A percentile compares a stretch with the other conserved stretches of the same genome.
phyloP scores from a whole-genome alignment of 306 rosid species.

The Comarum palustre region DNA sequence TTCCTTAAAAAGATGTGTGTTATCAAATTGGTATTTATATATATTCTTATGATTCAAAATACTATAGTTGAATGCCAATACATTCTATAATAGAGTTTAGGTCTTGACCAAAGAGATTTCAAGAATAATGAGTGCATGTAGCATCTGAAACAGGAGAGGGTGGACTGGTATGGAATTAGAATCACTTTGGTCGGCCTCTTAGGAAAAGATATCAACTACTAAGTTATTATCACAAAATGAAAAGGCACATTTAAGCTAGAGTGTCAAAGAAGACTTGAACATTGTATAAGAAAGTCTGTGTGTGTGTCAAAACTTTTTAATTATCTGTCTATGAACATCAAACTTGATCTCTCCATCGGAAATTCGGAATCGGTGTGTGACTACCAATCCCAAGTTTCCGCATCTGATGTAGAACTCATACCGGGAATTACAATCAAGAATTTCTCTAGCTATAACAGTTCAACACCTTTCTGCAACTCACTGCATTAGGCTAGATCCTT shows the following conservation, averaged over 20 bases:
- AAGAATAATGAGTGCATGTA: slow-evolving; percentile 28
- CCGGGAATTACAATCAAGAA: background rate
- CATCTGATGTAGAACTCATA: background rate
- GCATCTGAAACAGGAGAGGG: slow-evolving; percentile 46
- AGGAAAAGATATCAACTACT: slow-evolving; percentile 38
- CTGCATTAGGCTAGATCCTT: background rate
- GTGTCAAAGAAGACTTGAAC: slow-evolving; percentile 54
- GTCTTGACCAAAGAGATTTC: slow-evolving; percentile 6
- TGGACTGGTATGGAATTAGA: slow-evolving; percentile 78
- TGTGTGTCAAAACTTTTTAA: background rate
- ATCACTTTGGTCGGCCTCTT: slow-evolving; percentile 95
- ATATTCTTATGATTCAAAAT: slow-evolving; percentile 9
- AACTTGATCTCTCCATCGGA: background rate
- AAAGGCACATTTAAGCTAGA: slow-evolving; percentile 30
- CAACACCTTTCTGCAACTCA: background rate
- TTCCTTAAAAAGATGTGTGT: background rate
- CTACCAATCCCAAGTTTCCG: background rate
- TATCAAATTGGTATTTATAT: background rate
- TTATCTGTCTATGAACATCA: background rate
- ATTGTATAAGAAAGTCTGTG: background rate
- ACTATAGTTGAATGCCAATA: slow-evolving; percentile 1
- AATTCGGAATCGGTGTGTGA: background rate
- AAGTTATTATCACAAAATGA: slow-evolving; percentile 20
- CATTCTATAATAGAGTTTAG: background rate
- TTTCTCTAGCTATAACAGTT: background rate